phyloP scores from a whole-genome alignment of 306 rosid genomes.

The Canavalia gladiata region DNA sequence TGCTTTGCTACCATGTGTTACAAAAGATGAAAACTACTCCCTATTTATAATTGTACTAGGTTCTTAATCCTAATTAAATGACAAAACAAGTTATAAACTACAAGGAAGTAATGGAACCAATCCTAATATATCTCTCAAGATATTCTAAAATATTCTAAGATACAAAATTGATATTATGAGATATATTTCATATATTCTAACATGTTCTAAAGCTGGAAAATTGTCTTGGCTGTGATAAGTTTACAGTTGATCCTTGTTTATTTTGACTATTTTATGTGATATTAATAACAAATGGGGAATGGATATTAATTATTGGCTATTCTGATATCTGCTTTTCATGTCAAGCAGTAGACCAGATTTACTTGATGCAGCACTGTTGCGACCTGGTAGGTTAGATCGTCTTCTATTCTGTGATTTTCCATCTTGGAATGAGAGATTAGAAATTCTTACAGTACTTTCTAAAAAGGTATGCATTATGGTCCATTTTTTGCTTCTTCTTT shows the following conservation, averaged over 20 bases:
- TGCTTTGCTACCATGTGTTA: no score
- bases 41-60: no score
- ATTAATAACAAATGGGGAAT: constrained; percentile 18
- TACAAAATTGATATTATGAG: no score
- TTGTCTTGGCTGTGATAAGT: constrained; percentile 25
- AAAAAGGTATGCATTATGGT: constrained; percentile 67
- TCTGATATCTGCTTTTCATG: constrained; percentile 53
- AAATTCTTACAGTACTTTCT: constrained; percentile 87
- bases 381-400: constrained; percentile 98
- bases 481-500: constrained; percentile 15
- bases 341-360: constrained; percentile 96
- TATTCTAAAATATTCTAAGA: no score
- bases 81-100: no score
- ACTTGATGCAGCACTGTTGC: constrained; percentile 93
- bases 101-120: no score
- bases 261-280: constrained; percentile 33
- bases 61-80: no score
- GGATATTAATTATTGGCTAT: constrained; percentile 26
- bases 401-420: constrained; percentile 96
- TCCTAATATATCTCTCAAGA: no score
- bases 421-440: constrained; percentile 78
- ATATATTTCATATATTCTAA: neutral
- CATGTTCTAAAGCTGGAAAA: constrained; percentile 26
- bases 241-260: constrained; percentile 30
- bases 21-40: no score